Base-by-base conservation (phyloP, 306 rosid genomes). In the Trifolium fragiferum region DNA sequence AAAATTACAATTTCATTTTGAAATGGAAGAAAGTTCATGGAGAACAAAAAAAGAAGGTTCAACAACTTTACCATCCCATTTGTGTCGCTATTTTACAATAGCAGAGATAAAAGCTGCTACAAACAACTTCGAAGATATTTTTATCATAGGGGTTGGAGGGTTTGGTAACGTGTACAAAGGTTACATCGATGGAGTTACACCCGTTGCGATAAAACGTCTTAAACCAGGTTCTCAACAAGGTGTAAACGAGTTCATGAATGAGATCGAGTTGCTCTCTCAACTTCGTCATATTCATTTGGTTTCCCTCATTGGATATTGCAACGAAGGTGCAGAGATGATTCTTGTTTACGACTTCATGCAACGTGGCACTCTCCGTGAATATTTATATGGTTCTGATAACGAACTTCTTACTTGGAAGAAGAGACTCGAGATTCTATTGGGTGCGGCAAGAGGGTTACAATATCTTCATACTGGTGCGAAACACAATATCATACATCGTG, bases 151-250 rank as follows among this genome's bases (percentile, higher is more conserved):
- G 0, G 41, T 33, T 6, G 85, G 85, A 67, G 85, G 85, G 2
- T 82, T 82, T 2, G 85, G 85, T 8, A 8, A 82, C 55, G 85
- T 82, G 9, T 82, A 68, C 59, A 82, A 78, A 47, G 81, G 86
- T 0, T 75, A 19, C 72, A 70, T 78, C 4, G 59, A 59, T 6
- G 67, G 47, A 0, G 0, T 7, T 1, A 75, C 68, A 3, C 77
- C 60, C 0, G 80, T 75, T 1, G 82, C 74, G 0, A 72, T 81
- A 47, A 81, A 81, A 10, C 79, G 80, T 0, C 68, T 68, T 6
- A 82, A 77, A 23, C 49, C 65, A 0, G 82, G 76, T 10, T 82
- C 85, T 0, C 61, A 68, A 5, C 82, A 82, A 44, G 85, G 85
- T 1, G 7, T 4, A 3, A 47, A 25, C 0, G 80, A 82, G 64